Percentiles rank a stretch among this genome's conserved stretches.
Evolutionary conservation across 371 early-diverging fungal genomes (phyloP).

Genomic region (Lichtheimia corymbifera): DNA sequence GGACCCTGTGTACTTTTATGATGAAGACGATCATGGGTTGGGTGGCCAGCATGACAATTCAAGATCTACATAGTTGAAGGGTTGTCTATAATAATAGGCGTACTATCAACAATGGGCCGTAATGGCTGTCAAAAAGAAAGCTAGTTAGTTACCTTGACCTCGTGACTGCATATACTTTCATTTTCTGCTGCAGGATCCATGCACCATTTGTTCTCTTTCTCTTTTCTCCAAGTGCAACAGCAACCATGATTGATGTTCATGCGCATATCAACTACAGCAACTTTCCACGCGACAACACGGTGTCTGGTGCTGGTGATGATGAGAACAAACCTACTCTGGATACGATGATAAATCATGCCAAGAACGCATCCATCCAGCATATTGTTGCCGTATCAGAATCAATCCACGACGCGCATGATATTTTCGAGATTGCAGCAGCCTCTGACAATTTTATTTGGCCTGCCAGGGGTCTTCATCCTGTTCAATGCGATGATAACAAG

Average conservation of each 20-base stretch:
- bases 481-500: constrained; percentile 36
- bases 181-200: neutral
- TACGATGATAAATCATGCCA: constrained; percentile 17
- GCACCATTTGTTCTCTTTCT: too few relatives aligned
- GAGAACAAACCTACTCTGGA: neutral
- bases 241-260: constrained; percentile 47
- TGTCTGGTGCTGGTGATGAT: neutral
- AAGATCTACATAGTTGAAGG: too few relatives aligned
- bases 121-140: too few relatives aligned
- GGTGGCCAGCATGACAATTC: too few relatives aligned
- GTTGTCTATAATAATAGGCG: too few relatives aligned
- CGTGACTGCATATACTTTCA: neutral
- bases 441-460: constrained; percentile 42
- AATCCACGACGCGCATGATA: constrained; percentile 40
- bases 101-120: too few relatives aligned
- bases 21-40: too few relatives aligned
- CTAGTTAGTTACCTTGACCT: too few relatives aligned
- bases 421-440: constrained; percentile 34
- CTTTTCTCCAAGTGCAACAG: too few relatives aligned
- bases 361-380: constrained; percentile 30
- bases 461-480: constrained; percentile 50
- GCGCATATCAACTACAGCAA: constrained; percentile 46
- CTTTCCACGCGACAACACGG: constrained; percentile 26
- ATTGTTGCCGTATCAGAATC: constrained; percentile 51
- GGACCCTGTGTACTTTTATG: too few relatives aligned